phyloP scores from a whole-genome alignment of 2,329 filamentous ascomycete species.

The Colletotrichum orchidophilum region DNA sequence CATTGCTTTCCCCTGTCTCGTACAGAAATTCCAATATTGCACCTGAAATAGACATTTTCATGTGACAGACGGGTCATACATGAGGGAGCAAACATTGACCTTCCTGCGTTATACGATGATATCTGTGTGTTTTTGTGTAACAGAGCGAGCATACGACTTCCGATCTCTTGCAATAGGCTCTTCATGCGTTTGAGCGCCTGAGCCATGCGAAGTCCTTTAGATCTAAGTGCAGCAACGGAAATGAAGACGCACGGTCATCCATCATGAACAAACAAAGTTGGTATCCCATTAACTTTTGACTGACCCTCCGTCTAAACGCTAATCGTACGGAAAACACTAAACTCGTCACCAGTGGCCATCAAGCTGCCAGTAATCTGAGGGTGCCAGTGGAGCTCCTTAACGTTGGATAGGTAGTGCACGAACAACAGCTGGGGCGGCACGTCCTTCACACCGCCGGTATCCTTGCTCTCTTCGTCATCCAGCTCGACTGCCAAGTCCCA shows the following conservation, averaged over 20 bases:
- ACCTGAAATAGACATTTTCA: background rate
- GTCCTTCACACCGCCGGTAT: constrained; percentile 86
- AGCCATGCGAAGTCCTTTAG: background rate
- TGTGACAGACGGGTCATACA: constrained; percentile 18
- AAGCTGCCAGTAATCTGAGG: constrained; percentile 91
- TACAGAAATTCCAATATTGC: background rate
- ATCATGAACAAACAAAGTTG: constrained; percentile 26
- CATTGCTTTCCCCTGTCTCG: background rate
- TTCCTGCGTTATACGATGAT: constrained; percentile 4
- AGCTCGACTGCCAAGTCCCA: constrained; percentile 98
- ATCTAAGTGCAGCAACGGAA: background rate
- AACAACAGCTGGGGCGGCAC: constrained; percentile 95
- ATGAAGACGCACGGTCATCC: background rate
- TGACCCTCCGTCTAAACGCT: constrained; percentile 68
- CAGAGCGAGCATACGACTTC: background rate
- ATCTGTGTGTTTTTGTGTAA: background rate
- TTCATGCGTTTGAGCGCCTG: background rate
- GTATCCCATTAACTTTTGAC: constrained; percentile 30
- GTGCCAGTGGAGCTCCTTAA: constrained; percentile 98
- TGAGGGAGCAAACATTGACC: constrained; percentile 1
- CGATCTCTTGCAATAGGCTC: constrained; percentile 3
- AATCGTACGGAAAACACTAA: constrained; percentile 87
- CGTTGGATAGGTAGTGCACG: constrained; percentile 94
- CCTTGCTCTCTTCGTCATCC: constrained; percentile 95
- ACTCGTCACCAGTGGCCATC: constrained; percentile 90